phyloP scores from a whole-genome alignment of 192 early-diverging fungal species.

The Paraglomus brasilianum region DNA sequence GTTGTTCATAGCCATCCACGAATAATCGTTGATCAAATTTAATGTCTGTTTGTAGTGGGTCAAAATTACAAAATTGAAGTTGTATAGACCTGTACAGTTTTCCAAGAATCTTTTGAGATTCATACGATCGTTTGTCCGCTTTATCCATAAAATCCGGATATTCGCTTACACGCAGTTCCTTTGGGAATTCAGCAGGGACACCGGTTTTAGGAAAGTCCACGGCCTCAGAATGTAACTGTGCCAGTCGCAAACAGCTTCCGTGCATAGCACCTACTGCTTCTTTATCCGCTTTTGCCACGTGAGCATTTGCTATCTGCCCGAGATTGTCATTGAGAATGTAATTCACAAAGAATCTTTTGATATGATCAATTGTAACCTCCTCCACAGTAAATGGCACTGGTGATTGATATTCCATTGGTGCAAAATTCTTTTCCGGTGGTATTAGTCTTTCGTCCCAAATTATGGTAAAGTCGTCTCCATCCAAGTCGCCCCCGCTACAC shows the following conservation, averaged over 20 bases:
- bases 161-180: conserved; percentile 39
- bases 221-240: conserved; percentile 67
- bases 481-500: conserved; percentile 81
- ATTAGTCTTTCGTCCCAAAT: conserved; percentile 58
- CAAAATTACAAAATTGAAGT: conserved; percentile 41
- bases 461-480: conserved; percentile 73
- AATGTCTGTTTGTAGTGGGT: conserved; percentile 43
- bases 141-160: conserved; percentile 81
- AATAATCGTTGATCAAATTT: conserved; percentile 44
- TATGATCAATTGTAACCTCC: conserved; percentile 49
- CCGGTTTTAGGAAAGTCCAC: conserved; percentile 78
- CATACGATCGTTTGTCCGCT: conserved; percentile 48
- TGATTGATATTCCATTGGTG: conserved; percentile 57
- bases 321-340: conserved; percentile 66
- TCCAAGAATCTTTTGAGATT: conserved; percentile 54
- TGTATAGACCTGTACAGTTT: conserved; percentile 52
- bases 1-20: conserved; percentile 49
- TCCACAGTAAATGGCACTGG: conserved; percentile 31
- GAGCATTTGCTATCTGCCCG: conserved; percentile 67
- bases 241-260: conserved; percentile 55
- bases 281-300: conserved; percentile 62
- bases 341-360: conserved; percentile 63
- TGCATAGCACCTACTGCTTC: conserved; percentile 45
- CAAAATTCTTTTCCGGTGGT: conserved; percentile 34
- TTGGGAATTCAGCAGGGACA: conserved; percentile 48